Base-by-base conservation (phyloP, 129 eudicot species). In the Centaurea solstitialis region DNA sequence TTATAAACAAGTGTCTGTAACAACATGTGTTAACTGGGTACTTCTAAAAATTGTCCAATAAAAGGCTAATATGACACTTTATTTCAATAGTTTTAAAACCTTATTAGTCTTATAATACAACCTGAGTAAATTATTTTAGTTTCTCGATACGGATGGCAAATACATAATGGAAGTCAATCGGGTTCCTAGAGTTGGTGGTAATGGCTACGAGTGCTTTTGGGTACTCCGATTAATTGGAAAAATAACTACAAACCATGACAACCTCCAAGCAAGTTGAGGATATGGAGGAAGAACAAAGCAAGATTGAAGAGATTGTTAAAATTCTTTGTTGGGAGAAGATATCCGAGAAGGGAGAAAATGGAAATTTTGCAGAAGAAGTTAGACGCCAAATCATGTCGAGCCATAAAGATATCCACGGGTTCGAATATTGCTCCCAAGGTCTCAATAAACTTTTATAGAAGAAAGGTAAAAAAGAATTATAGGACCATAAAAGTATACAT, bases 161-260 rank as follows among this genome's bases (percentile, higher is more conserved):
- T 87, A 85, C 80, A 80, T 91, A 91, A 89, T 80, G 89, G 96
- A 91, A 83, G 15, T 45, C 5, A 17, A 45, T 11, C 17, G 57
- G 3, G 57, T 45, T 45, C 57, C 11, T 45, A 45, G 96, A 77
- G 91, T 91, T 62, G 96, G 96, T 77, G 96, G 2, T n/a, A 2
- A 26, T 26, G 30, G 96, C 70, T 91, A 82, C 81, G 96, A 93
- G 86, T 91, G 24, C 91, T 91, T 78, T 87, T 91, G 2, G 96
- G 96, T 45, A 91, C 96, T 40, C 93, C 93, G 11, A 83, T 91
- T 65, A 91, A 89, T 65, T 91, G 93, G 96, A 89, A 85, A 82
- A 71, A 33, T 64, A 87, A 85, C 74, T 91, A 62, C 73, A 68
- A 81, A 79, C 80, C 88, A 70, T 88, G 96, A 93, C 88, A 91